Base-by-base conservation (phyloP, 2,329 filamentous ascomycete species). In the Apiospora koreana region DNA sequence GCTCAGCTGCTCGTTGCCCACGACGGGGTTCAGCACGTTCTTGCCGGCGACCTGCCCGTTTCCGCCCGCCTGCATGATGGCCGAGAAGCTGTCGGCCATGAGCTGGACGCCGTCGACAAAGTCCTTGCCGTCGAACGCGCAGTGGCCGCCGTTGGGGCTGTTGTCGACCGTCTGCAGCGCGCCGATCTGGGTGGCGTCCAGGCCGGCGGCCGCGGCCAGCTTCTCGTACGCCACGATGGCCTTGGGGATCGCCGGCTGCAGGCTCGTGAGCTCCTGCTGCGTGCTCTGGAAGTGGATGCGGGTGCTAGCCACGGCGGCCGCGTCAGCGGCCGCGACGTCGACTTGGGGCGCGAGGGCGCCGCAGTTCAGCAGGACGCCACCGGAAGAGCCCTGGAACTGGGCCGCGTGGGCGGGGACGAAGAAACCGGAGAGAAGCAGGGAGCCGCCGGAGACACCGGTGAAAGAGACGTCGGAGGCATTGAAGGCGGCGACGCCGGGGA, bases 281-380 rank as follows among this genome's bases (percentile, higher is more conserved):
- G 86, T 88, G 70, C 82, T 86, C 79, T 90, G 88, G 77, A 84
- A 89, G 76, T 90, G 87, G 25, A 90, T 84, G 68, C 82, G 82
- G 35, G 86, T 87, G 67, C 79, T 82, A 1, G 79, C 75, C 69
- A 85, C 77, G 38, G 86, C 81, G 0, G 80, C 81, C 0, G 78
- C 77, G 4, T 81, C 79, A 70, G 85, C 79, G 21, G 82, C 79
- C 18, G 89, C 84, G 31, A 62, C 31, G 41, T 78, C 73, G 41
- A 89, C 87, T 73, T 89, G 87, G 0, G 88, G 88, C 25, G 79
- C 74, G 71, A 89, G 76, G 2, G 77, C 88, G 65, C 87, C 88
- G 75, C 88, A 90, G 76, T 88, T 87, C 18, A 90, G 80, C 64
- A 89, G 79, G 0, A 89, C 85, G 2, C 87, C 88, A 18, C 54